These are phyloP conservation scores for Wickerhamomyces sydowiorum DNA, from an alignment of 805 yeast species.

Conservation along the genomic window DNA sequence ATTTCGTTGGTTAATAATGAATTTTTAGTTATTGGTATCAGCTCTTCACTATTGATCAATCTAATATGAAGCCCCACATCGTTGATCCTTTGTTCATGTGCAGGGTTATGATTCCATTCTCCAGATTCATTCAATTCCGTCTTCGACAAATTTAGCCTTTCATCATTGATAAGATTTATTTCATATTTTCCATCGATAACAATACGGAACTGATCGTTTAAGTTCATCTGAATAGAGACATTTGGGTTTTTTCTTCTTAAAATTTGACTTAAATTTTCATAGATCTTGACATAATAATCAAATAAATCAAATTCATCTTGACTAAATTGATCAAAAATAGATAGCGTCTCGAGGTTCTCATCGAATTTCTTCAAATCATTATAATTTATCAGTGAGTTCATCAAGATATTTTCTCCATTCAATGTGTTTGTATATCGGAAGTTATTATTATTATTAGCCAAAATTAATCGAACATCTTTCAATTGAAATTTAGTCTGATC, in stretches of 20 bases:
- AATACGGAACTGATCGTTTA: constrained; percentile 13
- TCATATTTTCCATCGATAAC: constrained; percentile 6
- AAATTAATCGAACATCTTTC: constrained; percentile 15
- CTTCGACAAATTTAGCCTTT: constrained; percentile 2
- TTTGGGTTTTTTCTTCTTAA: not conserved
- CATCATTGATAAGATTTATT: constrained; percentile 14
- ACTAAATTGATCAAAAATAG: constrained; percentile 19
- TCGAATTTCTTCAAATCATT: constrained; percentile 15
- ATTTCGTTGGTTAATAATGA: not conserved
- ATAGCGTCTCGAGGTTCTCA: constrained; percentile 11
- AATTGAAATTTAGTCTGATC: constrained; percentile 10
- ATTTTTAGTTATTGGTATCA: not conserved
- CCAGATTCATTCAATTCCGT: not conserved
- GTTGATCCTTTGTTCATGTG: not conserved
- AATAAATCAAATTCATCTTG: constrained; percentile 16
- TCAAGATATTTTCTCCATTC: constrained; percentile 13
- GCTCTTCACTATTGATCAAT: constrained; percentile 3
- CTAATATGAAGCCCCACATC: constrained; percentile 12
- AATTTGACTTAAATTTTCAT: constrained; percentile 1
- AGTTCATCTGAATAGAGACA: constrained; percentile 12
- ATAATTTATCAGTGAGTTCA: constrained; percentile 9
- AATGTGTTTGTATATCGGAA: constrained; percentile 12
- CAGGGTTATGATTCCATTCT: constrained; percentile 1
- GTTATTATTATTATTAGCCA: constrained; percentile 20
- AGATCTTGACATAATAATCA: constrained; percentile 10